A percentile compares a stretch with the other conserved stretches of the same genome.
Evolutionary conservation across 495 filamentous ascomycete genomes (phyloP).

Genomic region (Talaromyces wortmannii): DNA sequence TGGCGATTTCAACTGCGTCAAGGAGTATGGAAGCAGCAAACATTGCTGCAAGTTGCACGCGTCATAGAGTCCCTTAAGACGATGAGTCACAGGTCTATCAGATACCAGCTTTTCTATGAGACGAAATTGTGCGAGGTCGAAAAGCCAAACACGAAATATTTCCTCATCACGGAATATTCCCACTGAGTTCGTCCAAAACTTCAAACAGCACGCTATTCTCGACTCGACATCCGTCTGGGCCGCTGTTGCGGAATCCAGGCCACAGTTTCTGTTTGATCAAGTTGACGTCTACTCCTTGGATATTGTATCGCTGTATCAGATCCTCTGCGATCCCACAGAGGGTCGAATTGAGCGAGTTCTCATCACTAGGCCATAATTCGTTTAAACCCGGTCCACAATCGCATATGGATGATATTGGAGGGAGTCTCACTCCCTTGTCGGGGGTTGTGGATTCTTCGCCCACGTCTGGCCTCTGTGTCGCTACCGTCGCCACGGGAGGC

Average conservation of each 20-base stretch:
- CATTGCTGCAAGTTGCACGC: too few species aligned
- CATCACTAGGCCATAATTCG: slow-evolving; percentile 12
- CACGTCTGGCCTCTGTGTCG: background rate
- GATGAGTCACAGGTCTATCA: too few species aligned
- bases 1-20: too few species aligned
- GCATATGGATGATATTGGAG: slow-evolving; percentile 15
- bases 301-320: slow-evolving; percentile 33
- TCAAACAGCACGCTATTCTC: slow-evolving; percentile 36
- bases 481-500: background rate
- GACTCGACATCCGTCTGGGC: slow-evolving; percentile 31
- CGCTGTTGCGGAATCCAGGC: slow-evolving; percentile 25
- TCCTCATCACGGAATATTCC: slow-evolving; percentile 3
- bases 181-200: slow-evolving; percentile 38
- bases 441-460: background rate
- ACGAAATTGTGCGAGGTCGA: too few species aligned
- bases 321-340: slow-evolving; percentile 35
- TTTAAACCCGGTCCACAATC: slow-evolving; percentile 13
- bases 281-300: slow-evolving; percentile 24
- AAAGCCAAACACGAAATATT: background rate
- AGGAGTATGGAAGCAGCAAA: too few species aligned
- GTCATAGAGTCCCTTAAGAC: too few species aligned
- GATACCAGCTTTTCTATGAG: too few species aligned
- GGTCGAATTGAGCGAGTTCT: slow-evolving; percentile 29
- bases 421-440: background rate
- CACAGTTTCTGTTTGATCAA: slow-evolving; percentile 28